Evolutionary conservation across 257 asterid species (phyloP).

Genomic region (Solanum medicagineum): DNA sequence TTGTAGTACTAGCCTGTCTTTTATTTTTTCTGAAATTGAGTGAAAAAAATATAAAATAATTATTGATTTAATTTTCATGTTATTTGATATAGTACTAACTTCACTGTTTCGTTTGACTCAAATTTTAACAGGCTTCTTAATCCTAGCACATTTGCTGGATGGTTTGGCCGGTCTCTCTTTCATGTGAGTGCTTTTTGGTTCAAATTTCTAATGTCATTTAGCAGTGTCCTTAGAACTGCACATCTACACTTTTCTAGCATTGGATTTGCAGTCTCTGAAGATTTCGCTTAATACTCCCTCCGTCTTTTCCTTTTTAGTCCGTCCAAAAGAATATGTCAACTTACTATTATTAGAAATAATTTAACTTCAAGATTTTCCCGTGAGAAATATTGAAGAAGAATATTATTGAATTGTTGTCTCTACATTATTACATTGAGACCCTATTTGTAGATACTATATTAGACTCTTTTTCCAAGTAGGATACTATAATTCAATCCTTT

Average conservation of each 20-base stretch:
- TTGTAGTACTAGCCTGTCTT: not conserved
- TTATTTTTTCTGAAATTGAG: not conserved
- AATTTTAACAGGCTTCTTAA: constrained; percentile 79
- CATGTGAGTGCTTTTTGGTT: constrained; percentile 56
- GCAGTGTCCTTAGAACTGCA: not conserved
- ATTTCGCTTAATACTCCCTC: not conserved
- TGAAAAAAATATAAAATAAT: not conserved
- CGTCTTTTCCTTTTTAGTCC: too few species aligned
- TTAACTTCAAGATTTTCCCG: too few species aligned
- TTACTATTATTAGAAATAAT: too few species aligned
- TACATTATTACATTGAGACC: too few species aligned
- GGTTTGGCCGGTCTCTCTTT: constrained; percentile 99
- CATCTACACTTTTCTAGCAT: not conserved
- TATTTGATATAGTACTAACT: not conserved
- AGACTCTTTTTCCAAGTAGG: too few species aligned
- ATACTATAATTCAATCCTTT: too few species aligned
- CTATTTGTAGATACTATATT: too few species aligned
- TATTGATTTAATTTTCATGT: constrained; percentile 3
- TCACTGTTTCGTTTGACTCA: not conserved
- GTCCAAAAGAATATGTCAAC: too few species aligned
- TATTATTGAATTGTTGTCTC: too few species aligned
- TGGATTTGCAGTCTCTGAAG: not conserved
- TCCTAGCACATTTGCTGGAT: constrained; percentile 99
- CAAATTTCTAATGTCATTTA: not conserved
- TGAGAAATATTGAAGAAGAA: too few species aligned